phyloP scores from a whole-genome alignment of 2,329 filamentous ascomycete genomes.

The Trichoderma breve region DNA sequence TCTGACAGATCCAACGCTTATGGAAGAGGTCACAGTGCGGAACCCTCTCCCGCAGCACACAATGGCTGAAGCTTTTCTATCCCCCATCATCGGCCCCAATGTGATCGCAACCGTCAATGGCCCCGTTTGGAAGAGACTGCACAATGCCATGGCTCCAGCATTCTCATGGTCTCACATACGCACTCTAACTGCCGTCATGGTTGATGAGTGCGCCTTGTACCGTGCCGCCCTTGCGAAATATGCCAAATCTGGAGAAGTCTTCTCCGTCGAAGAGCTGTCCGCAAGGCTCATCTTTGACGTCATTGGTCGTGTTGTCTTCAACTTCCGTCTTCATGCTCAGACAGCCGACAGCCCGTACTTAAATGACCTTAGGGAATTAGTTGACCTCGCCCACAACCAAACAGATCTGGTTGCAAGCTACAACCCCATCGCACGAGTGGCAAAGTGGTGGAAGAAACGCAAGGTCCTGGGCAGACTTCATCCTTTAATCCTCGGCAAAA shows the following conservation, averaged over 20 bases:
- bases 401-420: slow-evolving; percentile 6
- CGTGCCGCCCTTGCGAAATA: slow-evolving; percentile 18
- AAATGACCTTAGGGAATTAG: not conserved
- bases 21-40: slow-evolving; percentile 27
- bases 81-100: slow-evolving; percentile 17
- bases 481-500: not conserved
- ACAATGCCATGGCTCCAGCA: slow-evolving; percentile 29
- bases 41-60: slow-evolving; percentile 25
- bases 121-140: slow-evolving; percentile 30
- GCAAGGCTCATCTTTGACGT: slow-evolving; percentile 29
- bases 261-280: slow-evolving; percentile 27
- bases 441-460: not conserved
- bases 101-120: slow-evolving; percentile 27
- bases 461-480: slow-evolving; percentile 4
- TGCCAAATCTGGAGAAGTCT: slow-evolving; percentile 21
- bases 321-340: slow-evolving; percentile 25
- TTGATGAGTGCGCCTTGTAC: slow-evolving; percentile 28
- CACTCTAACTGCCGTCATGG: slow-evolving; percentile 27
- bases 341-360: slow-evolving; percentile 22
- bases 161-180: slow-evolving; percentile 29
- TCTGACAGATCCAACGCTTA: slow-evolving; percentile 28
- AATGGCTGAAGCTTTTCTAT: slow-evolving; percentile 19
- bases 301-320: slow-evolving; percentile 27
- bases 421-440: slow-evolving; percentile 5
- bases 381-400: not conserved